Evolutionary conservation across 2,329 filamentous ascomycete genomes (phyloP).

Genomic region (Alternaria hordeiaustralica): DNA sequence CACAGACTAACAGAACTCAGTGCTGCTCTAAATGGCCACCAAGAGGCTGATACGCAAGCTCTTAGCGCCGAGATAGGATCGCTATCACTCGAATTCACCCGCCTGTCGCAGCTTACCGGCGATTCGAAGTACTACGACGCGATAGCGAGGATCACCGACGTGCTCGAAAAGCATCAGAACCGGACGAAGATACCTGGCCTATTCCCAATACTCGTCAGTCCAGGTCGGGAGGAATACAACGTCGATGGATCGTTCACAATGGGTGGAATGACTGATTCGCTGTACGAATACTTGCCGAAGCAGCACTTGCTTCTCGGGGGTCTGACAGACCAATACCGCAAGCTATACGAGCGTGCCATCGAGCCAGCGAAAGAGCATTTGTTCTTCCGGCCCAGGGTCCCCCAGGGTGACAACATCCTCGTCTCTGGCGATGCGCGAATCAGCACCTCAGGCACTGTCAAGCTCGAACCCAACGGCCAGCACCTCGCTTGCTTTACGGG

Average conservation of each 20-base stretch:
- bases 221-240: constrained; percentile 36
- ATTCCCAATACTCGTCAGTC: constrained; percentile 46
- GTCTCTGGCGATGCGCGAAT: constrained; percentile 66
- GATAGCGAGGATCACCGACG: constrained; percentile 44
- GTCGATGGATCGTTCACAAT: constrained; percentile 55
- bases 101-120: constrained; percentile 47
- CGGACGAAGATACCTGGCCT: constrained; percentile 45
- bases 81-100: constrained; percentile 49
- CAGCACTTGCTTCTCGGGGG: constrained; percentile 80
- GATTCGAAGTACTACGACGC: constrained; percentile 50
- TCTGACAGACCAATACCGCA: constrained; percentile 72
- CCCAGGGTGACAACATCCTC: constrained; percentile 71
- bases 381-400: constrained; percentile 78
- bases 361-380: constrained; percentile 74
- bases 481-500: constrained; percentile 63
- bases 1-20: constrained; percentile 27
- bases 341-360: constrained; percentile 73
- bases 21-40: constrained; percentile 36
- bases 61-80: constrained; percentile 49
- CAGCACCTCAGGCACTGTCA: constrained; percentile 53
- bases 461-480: constrained; percentile 53
- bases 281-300: constrained; percentile 66
- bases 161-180: constrained; percentile 45
- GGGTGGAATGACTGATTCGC: constrained; percentile 62
- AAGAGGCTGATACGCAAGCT: constrained; percentile 38